Base-by-base conservation (phyloP, 1,139 yeast species). In the Blastobotrys malaysiensis region DNA sequence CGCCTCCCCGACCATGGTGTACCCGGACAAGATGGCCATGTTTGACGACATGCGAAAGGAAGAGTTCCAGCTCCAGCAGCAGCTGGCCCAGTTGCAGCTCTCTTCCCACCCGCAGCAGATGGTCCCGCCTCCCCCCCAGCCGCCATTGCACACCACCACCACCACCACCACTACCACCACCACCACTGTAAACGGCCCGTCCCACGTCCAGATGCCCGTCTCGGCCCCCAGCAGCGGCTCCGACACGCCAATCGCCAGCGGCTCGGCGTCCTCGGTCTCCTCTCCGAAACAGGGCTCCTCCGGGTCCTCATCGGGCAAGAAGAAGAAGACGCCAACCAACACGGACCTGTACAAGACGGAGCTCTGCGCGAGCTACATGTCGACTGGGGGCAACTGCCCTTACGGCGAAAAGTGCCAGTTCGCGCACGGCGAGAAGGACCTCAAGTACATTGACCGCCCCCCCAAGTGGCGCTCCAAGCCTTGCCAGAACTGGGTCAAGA, bases 341-440 rank as follows among this genome's bases (percentile, higher is more conserved):
- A 84, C 87, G 52, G 86, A 81, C 59, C 77, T 90, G 50, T 90
- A 89, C 78, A 90, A 90, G 74, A 90, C 97, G 0, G 97, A 90
- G 71, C 77, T 90, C 57, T 90, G 97, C 71, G 88, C 85, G 43
- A 83, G 91, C 43, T 90, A 77, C 69, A 80, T 84, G 69, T 84
- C 82, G 63, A 79, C 82, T 59, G 74, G 75, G 20, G 93, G 93
- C 22, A 66, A 69, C 56, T 90, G 97, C 69, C 96, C 96, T 9
- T 90, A 90, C 68, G 96, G 96, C 2, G 79, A 80, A 62, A 90
- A 90, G 73, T 90, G 97, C 69, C 97, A 90, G 72, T 90, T 90
- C 77, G 97, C 97, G 7, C 97, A 90, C 65, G 97, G 97, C 20
- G 77, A 80, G 46, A 74, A 79, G 55, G 97, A 90, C 68, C 75